Conservation (phyloP, 2,329 filamentous ascomycete species). For the Xylaria arbuscula region DNA sequence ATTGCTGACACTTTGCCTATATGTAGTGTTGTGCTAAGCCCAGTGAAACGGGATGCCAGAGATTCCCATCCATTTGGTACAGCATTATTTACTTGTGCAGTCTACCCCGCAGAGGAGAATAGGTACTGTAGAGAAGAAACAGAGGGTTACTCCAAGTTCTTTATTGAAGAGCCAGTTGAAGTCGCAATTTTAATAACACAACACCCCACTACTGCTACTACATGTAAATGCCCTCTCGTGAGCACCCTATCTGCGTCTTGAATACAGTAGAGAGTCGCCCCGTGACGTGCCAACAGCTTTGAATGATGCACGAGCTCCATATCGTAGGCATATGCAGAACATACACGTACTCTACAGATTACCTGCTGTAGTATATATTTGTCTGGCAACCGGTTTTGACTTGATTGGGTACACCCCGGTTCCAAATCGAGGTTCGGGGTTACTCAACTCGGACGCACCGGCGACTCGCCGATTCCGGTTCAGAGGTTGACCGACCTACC, state of each 20-base stretch:
- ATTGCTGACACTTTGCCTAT: conserved; percentile 22
- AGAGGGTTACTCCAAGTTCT: conserved; percentile 23
- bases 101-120: conserved; percentile 33
- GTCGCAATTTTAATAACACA: neutral
- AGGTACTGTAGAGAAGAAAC: neutral
- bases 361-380: neutral
- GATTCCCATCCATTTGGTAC: neutral
- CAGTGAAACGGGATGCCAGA: conserved; percentile 23
- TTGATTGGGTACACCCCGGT: conserved; percentile 32
- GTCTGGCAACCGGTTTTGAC: conserved; percentile 16
- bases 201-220: neutral
- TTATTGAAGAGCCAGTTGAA: conserved; percentile 6
- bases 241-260: neutral
- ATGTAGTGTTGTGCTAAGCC: conserved; percentile 8
- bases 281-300: neutral
- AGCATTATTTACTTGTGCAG: neutral
- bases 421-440: conserved; percentile 25
- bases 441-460: conserved; percentile 40
- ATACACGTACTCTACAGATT: conserved; percentile 9
- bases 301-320: conserved; percentile 6
- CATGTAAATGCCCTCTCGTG: neutral
- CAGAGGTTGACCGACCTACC: conserved; percentile 3
- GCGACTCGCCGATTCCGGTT: conserved; percentile 25
- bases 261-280: neutral
- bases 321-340: conserved; percentile 29